A percentile compares a stretch with the other conserved stretches of the same genome.
Conservation (phyloP, 805 yeast genomes). For the Zygoascus tannicola region DNA sequence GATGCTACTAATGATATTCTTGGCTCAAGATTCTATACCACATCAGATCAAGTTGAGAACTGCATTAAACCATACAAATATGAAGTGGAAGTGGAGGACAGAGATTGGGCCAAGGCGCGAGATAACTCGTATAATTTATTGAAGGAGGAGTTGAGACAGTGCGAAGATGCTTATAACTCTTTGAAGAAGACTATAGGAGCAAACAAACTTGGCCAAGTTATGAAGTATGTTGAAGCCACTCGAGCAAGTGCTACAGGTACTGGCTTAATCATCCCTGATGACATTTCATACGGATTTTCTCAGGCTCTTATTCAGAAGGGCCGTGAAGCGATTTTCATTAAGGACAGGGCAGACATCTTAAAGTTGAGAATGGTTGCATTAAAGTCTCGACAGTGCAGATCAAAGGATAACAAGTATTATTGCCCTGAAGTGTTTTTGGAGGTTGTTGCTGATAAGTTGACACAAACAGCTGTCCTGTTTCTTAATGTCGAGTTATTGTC, state of each 20-base stretch:
- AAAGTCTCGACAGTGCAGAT: slow-evolving; percentile 65
- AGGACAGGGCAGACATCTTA: slow-evolving; percentile 60
- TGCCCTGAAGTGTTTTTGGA: slow-evolving; percentile 94
- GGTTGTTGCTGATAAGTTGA: slow-evolving; percentile 83
- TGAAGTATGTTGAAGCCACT: slow-evolving; percentile 44
- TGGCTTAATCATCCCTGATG: slow-evolving; percentile 28
- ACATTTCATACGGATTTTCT: slow-evolving; percentile 80
- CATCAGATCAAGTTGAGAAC: slow-evolving; percentile 97
- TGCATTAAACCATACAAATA: slow-evolving; percentile 97
- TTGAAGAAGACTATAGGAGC: slow-evolving; percentile 72
- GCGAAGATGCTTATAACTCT: slow-evolving; percentile 50
- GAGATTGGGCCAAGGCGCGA: slow-evolving; percentile 81
- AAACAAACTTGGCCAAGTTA: slow-evolving; percentile 72
- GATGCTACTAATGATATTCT: slow-evolving; percentile 81
- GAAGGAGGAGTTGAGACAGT: slow-evolving; percentile 79
- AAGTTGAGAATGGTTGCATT: slow-evolving; percentile 68
- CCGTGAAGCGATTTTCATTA: slow-evolving; percentile 71
- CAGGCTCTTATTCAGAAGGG: slow-evolving; percentile 66
- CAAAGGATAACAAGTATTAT: slow-evolving; percentile 70
- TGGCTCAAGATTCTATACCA: slow-evolving; percentile 69
- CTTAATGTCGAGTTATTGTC: slow-evolving; percentile 87
- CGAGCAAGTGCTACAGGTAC: slow-evolving; percentile 9
- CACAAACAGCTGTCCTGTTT: slow-evolving; percentile 87
- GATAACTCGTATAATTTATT: slow-evolving; percentile 66
- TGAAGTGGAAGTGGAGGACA: slow-evolving; percentile 90